A percentile compares a stretch with the other conserved stretches of the same genome.
phyloP scores from a whole-genome alignment of 352 stramenopile species.

The Phytopythium oedochilum region DNA sequence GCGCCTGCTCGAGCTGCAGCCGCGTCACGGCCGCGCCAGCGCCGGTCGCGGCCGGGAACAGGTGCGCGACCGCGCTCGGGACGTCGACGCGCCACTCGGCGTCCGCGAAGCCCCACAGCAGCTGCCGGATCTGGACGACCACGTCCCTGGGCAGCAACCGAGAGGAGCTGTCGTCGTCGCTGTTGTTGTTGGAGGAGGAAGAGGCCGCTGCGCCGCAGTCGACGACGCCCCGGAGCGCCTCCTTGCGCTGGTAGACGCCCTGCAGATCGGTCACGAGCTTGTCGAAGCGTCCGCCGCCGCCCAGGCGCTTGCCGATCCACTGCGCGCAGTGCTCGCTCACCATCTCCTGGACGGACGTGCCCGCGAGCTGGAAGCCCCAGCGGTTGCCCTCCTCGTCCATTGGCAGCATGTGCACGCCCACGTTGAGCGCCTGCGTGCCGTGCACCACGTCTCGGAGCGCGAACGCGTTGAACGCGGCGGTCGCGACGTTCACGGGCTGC shows the following conservation, averaged over 20 bases:
- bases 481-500: constrained; percentile 47
- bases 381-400: constrained; percentile 59
- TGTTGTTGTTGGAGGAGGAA: background rate
- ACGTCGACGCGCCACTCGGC: constrained; percentile 40
- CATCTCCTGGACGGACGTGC: constrained; percentile 40
- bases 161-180: constrained; percentile 2
- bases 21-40: constrained; percentile 12
- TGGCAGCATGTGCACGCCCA: constrained; percentile 26
- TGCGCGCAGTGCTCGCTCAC: constrained; percentile 43
- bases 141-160: constrained; percentile 13
- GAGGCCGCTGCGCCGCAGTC: constrained; percentile 4
- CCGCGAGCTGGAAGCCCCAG: constrained; percentile 47
- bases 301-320: constrained; percentile 50
- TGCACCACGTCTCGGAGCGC: constrained; percentile 20
- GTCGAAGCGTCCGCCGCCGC: constrained; percentile 22
- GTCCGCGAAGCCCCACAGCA: constrained; percentile 53
- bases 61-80: constrained; percentile 3
- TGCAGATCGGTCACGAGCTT: constrained; percentile 55
- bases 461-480: constrained; percentile 24
- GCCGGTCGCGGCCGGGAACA: constrained; percentile 9
- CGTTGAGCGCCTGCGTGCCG: constrained; percentile 20
- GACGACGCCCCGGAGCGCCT: constrained; percentile 29
- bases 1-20: constrained; percentile 31
- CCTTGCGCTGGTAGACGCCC: constrained; percentile 47
- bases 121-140: constrained; percentile 29